These are phyloP conservation scores for Nasturtium officinale DNA, from an alignment of 345 rosid species.

Conservation along the genomic window DNA sequence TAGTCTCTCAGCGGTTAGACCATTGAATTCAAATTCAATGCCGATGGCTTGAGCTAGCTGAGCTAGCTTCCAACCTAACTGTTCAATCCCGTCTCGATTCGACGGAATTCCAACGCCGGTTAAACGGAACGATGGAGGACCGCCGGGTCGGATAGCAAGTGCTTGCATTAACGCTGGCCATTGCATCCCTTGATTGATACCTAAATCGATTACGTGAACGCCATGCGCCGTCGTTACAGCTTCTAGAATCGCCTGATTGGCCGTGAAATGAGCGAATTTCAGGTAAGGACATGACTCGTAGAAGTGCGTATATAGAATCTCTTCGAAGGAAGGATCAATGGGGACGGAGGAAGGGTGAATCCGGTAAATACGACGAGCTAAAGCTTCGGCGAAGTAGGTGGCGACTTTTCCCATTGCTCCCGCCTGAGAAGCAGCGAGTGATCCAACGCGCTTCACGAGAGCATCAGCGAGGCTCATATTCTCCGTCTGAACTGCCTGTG, in stretches of 20 bases:
- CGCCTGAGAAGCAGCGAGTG: slow-evolving; percentile 49
- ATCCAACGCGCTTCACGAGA: slow-evolving; percentile 58
- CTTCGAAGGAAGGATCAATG: slow-evolving; percentile 43
- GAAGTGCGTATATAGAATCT: slow-evolving; percentile 66
- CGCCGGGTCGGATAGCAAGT: slow-evolving; percentile 76
- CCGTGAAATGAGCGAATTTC: slow-evolving; percentile 93
- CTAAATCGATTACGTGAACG: slow-evolving; percentile 84
- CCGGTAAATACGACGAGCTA: slow-evolving; percentile 52
- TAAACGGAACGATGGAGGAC: slow-evolving; percentile 71
- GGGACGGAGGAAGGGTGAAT: slow-evolving; percentile 24
- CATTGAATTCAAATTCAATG: slow-evolving; percentile 65
- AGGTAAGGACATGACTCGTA: slow-evolving; percentile 87
- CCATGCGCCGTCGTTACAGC: slow-evolving; percentile 65
- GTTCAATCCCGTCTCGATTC: slow-evolving; percentile 46
- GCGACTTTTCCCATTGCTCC: slow-evolving; percentile 77
- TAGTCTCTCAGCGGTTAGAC: slow-evolving; percentile 54
- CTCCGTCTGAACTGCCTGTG: slow-evolving; percentile 71
- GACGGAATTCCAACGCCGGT: slow-evolving; percentile 74
- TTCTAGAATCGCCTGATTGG: slow-evolving; percentile 88
- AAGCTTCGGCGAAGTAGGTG: slow-evolving; percentile 71
- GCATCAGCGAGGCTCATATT: slow-evolving; percentile 62
- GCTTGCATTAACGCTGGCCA: slow-evolving; percentile 97
- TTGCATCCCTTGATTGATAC: slow-evolving; percentile 79
- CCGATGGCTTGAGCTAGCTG: slow-evolving; percentile 69
- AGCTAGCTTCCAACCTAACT: slow-evolving; percentile 66